phyloP scores from a whole-genome alignment of 2,329 filamentous ascomycete genomes.

The Diaporthe destruens region DNA sequence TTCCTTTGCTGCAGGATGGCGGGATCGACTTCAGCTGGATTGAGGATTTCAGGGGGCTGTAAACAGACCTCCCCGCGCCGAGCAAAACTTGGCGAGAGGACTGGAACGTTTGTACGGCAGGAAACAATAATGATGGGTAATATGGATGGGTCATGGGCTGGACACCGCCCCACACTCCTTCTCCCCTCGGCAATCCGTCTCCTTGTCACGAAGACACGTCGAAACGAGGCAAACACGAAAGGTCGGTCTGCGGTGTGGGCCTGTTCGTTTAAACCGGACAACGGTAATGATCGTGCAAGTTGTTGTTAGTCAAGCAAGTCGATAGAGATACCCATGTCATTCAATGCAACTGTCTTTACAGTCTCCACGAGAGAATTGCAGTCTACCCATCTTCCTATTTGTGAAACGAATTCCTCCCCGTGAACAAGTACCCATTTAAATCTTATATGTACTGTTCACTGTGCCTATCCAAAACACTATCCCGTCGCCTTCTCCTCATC shows the following conservation, averaged over 20 bases:
- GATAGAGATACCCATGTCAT: slow-evolving; percentile 41
- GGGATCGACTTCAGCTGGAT: slow-evolving; percentile 28
- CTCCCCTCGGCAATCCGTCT: slow-evolving; percentile 5
- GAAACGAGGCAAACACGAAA: slow-evolving; percentile 4
- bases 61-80: not conserved
- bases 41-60: slow-evolving; percentile 7
- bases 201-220: slow-evolving; percentile 1
- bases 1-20: slow-evolving; percentile 40
- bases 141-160: slow-evolving; percentile 32
- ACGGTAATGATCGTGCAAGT: slow-evolving; percentile 25
- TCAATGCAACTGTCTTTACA: slow-evolving; percentile 34
- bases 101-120: not conserved
- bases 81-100: not conserved
- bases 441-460: not conserved
- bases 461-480: slow-evolving; percentile 2
- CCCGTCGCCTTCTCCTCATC: not conserved
- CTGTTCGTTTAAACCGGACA: slow-evolving; percentile 7
- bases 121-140: slow-evolving; percentile 31
- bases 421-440: not conserved
- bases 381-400: not conserved
- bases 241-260: slow-evolving; percentile 23
- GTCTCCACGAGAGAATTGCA: not conserved
- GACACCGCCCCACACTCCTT: slow-evolving; percentile 32
- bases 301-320: slow-evolving; percentile 31
- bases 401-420: not conserved